phyloP scores from a whole-genome alignment of 495 filamentous ascomycete genomes.

The Podospora fimiseda region DNA sequence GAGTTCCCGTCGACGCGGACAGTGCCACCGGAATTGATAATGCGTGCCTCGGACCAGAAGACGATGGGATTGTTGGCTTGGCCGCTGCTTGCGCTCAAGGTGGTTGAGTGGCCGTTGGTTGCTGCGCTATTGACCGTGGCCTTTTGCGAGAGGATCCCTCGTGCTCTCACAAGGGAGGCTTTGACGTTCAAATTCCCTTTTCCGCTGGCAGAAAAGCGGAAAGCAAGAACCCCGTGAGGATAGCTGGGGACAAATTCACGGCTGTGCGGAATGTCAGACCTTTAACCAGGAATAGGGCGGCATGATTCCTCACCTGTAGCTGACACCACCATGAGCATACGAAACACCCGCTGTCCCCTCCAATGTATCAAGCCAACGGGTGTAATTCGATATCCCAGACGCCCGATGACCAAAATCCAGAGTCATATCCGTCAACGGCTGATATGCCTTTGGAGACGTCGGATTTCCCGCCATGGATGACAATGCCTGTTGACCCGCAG shows the following conservation, averaged over 20 bases:
- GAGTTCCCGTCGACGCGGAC: slow-evolving; percentile 9
- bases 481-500: slow-evolving; percentile 38
- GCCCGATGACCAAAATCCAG: slow-evolving; percentile 37
- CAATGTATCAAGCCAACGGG: slow-evolving; percentile 38
- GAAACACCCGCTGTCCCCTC: slow-evolving; percentile 32
- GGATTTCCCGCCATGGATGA: slow-evolving; percentile 39
- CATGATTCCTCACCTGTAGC: slow-evolving; percentile 31
- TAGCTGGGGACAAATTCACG: slow-evolving; percentile 36
- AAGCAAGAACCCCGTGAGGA: slow-evolving; percentile 38
- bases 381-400: slow-evolving; percentile 31
- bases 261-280: no score
- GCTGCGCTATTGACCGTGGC: neutral
- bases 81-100: slow-evolving; percentile 8
- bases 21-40: slow-evolving; percentile 18
- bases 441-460: slow-evolving; percentile 37
- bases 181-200: slow-evolving; percentile 15
- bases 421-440: slow-evolving; percentile 40
- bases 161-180: slow-evolving; percentile 25
- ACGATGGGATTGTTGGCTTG: slow-evolving; percentile 5
- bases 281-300: no score
- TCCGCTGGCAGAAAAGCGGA: slow-evolving; percentile 28
- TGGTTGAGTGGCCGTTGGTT: neutral
- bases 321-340: slow-evolving; percentile 31
- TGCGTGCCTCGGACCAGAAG: slow-evolving; percentile 9
- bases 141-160: slow-evolving; percentile 1